Evolutionary conservation across 768 basidiomycete species (phyloP).

Genomic region (Mycena vulgaris): DNA sequence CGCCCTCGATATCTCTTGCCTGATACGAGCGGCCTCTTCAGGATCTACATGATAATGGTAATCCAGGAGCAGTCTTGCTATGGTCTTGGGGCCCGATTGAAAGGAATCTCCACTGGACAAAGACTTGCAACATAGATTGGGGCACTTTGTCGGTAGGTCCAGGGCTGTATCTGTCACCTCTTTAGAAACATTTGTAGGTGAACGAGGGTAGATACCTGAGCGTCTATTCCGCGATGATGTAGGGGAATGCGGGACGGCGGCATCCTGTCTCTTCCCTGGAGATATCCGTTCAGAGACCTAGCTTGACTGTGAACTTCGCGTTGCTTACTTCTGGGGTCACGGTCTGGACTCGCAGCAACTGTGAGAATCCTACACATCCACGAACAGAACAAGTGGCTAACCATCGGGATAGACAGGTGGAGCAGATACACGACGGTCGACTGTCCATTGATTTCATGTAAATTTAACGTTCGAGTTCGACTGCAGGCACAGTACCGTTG

Average conservation of each 20-base stretch:
- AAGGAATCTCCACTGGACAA: neutral
- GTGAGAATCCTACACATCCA: neutral
- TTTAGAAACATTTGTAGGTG: neutral
- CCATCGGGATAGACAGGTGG: neutral
- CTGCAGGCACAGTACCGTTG: neutral
- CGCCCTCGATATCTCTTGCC: slow-evolving; percentile 6
- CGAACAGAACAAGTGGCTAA: neutral
- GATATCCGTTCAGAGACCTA: neutral
- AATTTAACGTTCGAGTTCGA: neutral
- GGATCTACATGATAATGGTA: neutral
- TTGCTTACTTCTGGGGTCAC: neutral
- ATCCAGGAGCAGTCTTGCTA: slow-evolving; percentile 2
- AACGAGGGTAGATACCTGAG: slow-evolving; percentile 1
- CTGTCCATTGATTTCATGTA: neutral
- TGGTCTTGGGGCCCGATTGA: neutral
- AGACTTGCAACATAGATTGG: slow-evolving; percentile 22
- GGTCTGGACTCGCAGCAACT: neutral
- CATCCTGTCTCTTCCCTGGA: neutral
- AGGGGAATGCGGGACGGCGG: neutral
- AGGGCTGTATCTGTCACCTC: neutral
- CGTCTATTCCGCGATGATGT: neutral
- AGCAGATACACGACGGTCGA: neutral
- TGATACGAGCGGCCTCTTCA: slow-evolving; percentile 1
- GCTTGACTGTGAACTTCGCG: neutral
- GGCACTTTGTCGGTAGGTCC: slow-evolving; percentile 9